Conservation (phyloP, 176 grass and related monocot species). For the Musa beccarii region DNA sequence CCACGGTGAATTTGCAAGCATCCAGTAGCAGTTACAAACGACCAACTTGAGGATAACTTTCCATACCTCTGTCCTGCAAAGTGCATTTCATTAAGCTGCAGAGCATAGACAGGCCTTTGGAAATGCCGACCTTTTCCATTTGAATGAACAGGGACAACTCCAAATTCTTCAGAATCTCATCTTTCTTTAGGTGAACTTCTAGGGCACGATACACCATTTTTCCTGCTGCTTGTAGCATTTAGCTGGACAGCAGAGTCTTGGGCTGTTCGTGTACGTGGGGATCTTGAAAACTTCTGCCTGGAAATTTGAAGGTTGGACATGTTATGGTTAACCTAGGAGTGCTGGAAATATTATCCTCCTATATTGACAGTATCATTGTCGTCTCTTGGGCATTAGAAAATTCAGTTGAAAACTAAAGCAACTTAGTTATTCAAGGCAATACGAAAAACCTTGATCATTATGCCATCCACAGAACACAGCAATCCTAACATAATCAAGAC, state of each 20-base stretch:
- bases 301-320: background rate
- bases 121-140: no score
- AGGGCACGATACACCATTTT: background rate
- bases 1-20: background rate
- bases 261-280: background rate
- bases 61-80: background rate
- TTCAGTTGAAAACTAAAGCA: no score
- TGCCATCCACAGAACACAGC: no score
- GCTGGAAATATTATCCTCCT: no score
- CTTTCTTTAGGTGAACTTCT: background rate
- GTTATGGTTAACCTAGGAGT: background rate
- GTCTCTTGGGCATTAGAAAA: no score
- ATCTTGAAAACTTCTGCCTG: slow-evolving; percentile 1
- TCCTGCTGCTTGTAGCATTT: background rate
- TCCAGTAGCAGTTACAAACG: background rate
- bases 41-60: background rate
- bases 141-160: background rate
- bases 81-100: background rate
- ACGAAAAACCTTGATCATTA: no score
- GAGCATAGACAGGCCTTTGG: background rate
- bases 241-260: background rate
- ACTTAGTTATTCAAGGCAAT: no score
- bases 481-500: background rate
- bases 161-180: background rate
- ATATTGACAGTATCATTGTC: no score